Conservation (phyloP, 192 early-diverging fungal species). For the Geranomyces michiganensis region DNA sequence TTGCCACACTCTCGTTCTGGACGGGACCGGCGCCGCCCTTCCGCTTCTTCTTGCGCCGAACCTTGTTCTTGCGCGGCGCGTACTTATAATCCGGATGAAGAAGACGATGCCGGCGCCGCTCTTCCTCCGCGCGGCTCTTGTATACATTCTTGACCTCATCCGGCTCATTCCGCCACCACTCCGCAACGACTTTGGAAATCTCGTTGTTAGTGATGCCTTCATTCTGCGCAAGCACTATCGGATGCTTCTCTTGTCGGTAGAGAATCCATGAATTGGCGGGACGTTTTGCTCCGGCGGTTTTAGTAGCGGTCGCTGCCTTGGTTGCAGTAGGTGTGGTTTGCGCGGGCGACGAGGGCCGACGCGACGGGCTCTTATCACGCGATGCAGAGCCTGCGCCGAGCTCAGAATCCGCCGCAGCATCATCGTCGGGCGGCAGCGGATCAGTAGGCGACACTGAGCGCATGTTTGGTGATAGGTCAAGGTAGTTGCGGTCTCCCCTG, state of each 20-base stretch:
- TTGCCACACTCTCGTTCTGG: not conserved
- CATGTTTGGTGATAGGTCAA: too few relatives aligned
- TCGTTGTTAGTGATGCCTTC: constrained; percentile 57
- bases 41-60: not conserved
- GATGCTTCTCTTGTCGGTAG: constrained; percentile 63
- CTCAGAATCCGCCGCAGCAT: not conserved
- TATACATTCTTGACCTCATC: constrained; percentile 56
- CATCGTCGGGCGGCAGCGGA: not conserved
- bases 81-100: constrained; percentile 67
- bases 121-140: constrained; percentile 52
- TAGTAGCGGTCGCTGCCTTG: not conserved
- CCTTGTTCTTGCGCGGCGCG: constrained; percentile 49
- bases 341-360: not conserved
- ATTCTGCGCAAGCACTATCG: constrained; percentile 46
- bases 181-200: constrained; percentile 59
- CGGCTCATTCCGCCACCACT: constrained; percentile 58
- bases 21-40: not conserved
- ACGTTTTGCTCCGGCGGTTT: constrained; percentile 25
- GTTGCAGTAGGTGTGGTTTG: not conserved
- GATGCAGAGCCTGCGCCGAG: not conserved
- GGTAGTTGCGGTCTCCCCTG: not conserved
- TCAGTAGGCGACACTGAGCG: not conserved
- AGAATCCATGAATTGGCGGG: constrained; percentile 62
- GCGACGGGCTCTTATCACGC: not conserved
- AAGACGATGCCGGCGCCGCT: constrained; percentile 53